Evolutionary conservation across 371 early-diverging fungal genomes (phyloP).

Genomic region (Mucor racemosus): DNA sequence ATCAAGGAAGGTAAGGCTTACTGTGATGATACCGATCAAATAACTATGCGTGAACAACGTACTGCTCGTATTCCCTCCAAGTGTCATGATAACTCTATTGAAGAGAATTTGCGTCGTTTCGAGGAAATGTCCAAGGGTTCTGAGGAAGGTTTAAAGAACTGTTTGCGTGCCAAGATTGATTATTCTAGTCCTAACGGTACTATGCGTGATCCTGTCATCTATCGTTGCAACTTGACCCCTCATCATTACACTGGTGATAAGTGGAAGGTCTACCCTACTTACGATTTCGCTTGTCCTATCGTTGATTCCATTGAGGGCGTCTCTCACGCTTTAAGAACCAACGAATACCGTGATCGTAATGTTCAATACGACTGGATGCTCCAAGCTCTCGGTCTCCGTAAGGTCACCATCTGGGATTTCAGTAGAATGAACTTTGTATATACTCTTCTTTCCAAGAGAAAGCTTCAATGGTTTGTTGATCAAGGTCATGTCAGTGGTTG

Average conservation of each 20-base stretch:
- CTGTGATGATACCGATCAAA: conserved; percentile 95
- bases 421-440: conserved; percentile 98
- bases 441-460: conserved; percentile 99
- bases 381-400: conserved; percentile 84
- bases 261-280: conserved; percentile 99
- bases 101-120: conserved; percentile 93
- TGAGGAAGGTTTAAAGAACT: conserved; percentile 83
- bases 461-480: conserved; percentile 98
- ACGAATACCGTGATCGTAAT: conserved; percentile 99
- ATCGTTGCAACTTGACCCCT: conserved; percentile 92
- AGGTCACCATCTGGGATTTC: conserved; percentile 94
- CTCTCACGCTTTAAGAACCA: conserved; percentile 97
- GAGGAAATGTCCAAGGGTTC: conserved; percentile 95
- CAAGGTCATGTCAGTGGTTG: conserved; percentile 92
- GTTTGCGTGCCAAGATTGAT: conserved; percentile 98
- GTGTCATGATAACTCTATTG: conserved; percentile 86
- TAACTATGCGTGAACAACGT: conserved; percentile 93
- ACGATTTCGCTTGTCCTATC: conserved; percentile 99
- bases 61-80: conserved; percentile 89
- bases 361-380: conserved; percentile 99
- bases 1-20: conserved; percentile 96
- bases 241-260: conserved; percentile 91
- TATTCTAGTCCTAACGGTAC: conserved; percentile 95
- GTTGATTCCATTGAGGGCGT: conserved; percentile 99
- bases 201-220: conserved; percentile 99